Evolutionary conservation across 768 basidiomycete species (phyloP), one percentile per base, ranked within the genome.

Genomic region (Tulasnella sp.): DNA sequence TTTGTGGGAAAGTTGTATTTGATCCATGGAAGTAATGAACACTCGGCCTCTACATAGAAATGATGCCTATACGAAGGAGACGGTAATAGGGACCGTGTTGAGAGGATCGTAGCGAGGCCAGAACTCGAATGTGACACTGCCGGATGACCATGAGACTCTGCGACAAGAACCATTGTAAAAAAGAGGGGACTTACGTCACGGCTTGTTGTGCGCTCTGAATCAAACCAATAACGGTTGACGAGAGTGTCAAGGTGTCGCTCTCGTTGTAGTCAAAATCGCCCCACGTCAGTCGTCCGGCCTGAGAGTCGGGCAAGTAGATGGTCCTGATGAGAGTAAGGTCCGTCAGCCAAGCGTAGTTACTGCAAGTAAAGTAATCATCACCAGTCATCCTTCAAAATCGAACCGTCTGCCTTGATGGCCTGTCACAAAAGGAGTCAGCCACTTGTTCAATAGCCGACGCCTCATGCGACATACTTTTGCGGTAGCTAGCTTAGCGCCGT

Each of bases 1-100:
- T 86, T 80, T 87, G 91, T 49, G 93, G 93, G 0, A 93, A 94
- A 82, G 88, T 91, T 12, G 84, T 93, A 39, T 93, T 94, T 79
- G 89, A 91, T 82, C 91, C 91, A 36, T 93, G 90, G 91, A 86
- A 82, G 78, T 87, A 37, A 19, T 38, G 7, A 38, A 70, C 19
- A 70, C 25, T 2, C 11, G 4, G n/a, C 31, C 9, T 25, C 25
- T 17, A 31, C 31, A 25, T 64, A 34, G 6, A 64, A 31, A 3
- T 34, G 58, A 34, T 17, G 15, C 15, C 54, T 64, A 64, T 12
- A 64, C 58, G 69, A 37, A 71, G 22, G 38, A 39, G 36, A 71
- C 19, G n/a, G 42, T 45, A 36, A 71, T 38, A 9, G 38, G 38
- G 31, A 71, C 69, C 15, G 38, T 39, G 69, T 71, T 71, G 38